Evolutionary conservation across 805 yeast genomes (phyloP), one percentile per base, ranked within the genome.

Genomic region (Candida yuanshanica): DNA sequence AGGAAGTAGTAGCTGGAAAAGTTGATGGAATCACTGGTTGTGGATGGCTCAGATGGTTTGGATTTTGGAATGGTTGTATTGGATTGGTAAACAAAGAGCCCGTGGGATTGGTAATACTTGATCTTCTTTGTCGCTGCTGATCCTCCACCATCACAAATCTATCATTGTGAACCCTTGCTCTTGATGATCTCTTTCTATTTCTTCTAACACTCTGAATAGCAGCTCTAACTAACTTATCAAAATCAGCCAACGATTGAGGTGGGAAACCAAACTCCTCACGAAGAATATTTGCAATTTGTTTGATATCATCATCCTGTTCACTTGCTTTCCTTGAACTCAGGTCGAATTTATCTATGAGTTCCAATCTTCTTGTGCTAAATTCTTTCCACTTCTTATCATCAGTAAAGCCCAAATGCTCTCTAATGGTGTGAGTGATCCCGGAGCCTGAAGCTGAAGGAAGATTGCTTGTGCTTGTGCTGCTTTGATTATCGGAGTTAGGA

Each of bases 161-260:
- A 23, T 53, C 55, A 16, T 41, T 45, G 20, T 47, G 38, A 3
- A 53, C 39, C 18, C 53, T 42, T 4, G 60, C 52, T 20, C 55
- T 44, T 8, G 59, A 52, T 17, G 78, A 75, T 48, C 95, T 63
- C 56, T 83, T 86, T 45, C 95, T 72, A 60, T 91, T 91, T 49
- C 99, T 69, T 47, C 98, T 68, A 2, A 86, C 97, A 38, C 95
- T 82, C 62, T 91, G 99, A 21, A 91, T 82, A 1, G 96, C 98
- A 9, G 96, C 95, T 27, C 95, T 69, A 0, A 93, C 97, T 26
- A 91, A 70, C 59, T 83, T 85, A 60, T 89, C 95, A 58, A 91
- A 91, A 49, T 93, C 98, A 1, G 68, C 62, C 21, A 79, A 64
- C 12, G 77, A 70, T 6, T 70, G 72, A 2, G 62, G 63, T 2